Evolutionary conservation across 352 stramenopile genomes (phyloP), one percentile per base, ranked within the genome.

Genomic region (Globisporangium recalcitrans): DNA sequence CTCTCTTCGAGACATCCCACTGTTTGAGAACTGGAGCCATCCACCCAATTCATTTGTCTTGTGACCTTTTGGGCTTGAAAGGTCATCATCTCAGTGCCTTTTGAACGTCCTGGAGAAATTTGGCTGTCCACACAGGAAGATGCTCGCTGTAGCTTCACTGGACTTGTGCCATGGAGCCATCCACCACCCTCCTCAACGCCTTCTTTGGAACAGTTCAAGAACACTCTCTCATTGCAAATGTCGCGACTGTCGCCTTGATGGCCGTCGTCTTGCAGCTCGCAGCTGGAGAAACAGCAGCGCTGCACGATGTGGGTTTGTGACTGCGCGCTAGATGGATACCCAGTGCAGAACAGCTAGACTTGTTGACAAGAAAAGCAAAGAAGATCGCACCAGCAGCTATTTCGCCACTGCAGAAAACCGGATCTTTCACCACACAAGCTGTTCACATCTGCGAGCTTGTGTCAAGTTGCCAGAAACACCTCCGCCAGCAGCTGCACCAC

Each of bases 1-100:
- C 38, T 46, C 38, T 16, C 22, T 22, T 22, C 16, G 38, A 6
- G 38, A 46, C 38, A 16, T 57, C 51, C 51, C 51, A 57, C 51
- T 57, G 29, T 57, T n/a, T 29, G 13, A 22, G n/a, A 29, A 57
- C 51, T 44, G 51, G 3, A 57, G 51, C 51, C 32, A 57, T 55
- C 26, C 10, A 55, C 27, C 9, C 9, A 6, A 49, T n/a, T 16
- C 6, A 11, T 22, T 11, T 19, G 22, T 16, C 21, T 22, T 49
- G 21, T 49, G 44, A 51, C 22, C 38, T 46, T 46, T 46, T 46
- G 14, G 38, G 38, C 38, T 46, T 46, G 38, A 46, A 46, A 21
- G 38, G 38, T 46, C 38, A 46, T 46, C 38, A 46, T 46, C 38
- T 46, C 38, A 46, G 36, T 19, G 32, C 10, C 32, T 38, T 38